Conservation (phyloP, 768 basidiomycete genomes). For the Suillus ampliporus region DNA sequence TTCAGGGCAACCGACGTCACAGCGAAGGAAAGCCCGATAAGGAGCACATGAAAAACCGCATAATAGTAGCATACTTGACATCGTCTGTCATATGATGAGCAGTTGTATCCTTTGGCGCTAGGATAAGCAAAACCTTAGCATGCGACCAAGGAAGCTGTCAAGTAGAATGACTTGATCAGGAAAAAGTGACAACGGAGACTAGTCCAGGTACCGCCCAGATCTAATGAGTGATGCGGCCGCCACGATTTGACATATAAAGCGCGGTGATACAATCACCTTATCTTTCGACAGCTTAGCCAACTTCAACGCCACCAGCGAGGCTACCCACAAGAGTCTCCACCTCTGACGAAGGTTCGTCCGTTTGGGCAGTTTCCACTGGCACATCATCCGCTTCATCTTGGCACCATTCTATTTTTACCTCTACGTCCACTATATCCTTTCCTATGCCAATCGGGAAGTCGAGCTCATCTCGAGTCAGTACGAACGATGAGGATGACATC, state of each 20-base stretch:
- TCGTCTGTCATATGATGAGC: background rate
- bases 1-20: background rate
- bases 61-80: background rate
- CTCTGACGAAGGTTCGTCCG: background rate
- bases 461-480: slow-evolving; percentile 63
- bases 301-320: slow-evolving; percentile 1
- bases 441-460: slow-evolving; percentile 84
- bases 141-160: background rate
- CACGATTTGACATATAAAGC: background rate
- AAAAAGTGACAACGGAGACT: background rate
- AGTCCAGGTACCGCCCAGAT: background rate
- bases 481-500: slow-evolving; percentile 40
- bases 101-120: background rate
- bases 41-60: background rate
- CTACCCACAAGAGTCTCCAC: background rate
- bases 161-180: background rate
- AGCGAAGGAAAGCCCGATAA: background rate
- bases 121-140: background rate
- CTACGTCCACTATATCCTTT: slow-evolving; percentile 65
- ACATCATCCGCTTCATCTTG: slow-evolving; percentile 7
- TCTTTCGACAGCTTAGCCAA: background rate
- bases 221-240: background rate
- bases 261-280: background rate
- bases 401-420: slow-evolving; percentile 63
- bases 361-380: background rate